Base-by-base conservation (phyloP, 2,329 filamentous ascomycete species). In the Colletotrichum tabaci region DNA sequence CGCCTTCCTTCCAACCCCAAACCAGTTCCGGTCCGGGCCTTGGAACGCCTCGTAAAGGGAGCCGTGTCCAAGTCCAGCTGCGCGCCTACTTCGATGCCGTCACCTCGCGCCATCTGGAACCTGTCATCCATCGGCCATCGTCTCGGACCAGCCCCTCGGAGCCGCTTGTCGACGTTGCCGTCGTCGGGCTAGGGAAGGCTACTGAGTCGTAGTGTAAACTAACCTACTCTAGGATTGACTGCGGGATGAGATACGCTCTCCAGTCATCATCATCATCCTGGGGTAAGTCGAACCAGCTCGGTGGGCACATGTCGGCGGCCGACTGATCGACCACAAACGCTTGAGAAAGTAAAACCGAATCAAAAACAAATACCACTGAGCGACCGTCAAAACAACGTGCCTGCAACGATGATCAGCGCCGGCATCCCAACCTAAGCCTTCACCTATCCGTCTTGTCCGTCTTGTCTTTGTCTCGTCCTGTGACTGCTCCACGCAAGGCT, bases 71-170 rank as follows among this genome's bases (percentile, higher is more conserved):
- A 53, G 21, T 58, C 65, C 60, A 53, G 46, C 61, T 72, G 30
- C 30, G n/a, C 30, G 38, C 18, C 26, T 56, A 26, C 44, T 26
- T 35, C 47, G 15, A 64, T 69, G 65, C 69, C 53, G 69, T 69
- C 69, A 68, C 53, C 15, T 26, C 13, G 53, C 60, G 46, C 53
- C 15, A 55, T 35, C 30, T 35, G 30, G 30, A 35, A 9, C 2
- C 30, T 35, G 30, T 35, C 30, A 9, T 35, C 2, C 30, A 35
- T 60, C 47, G 38, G 53, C 60, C 38, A 40, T 47, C 46, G 44
- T 7, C 65, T 26, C 65, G 23, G 64, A 64, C 69, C 69, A 64
- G 30, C 56, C 47, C 65, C 58, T 69, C 69, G 69, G 65, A 44
- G 60, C 69, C 58, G 60, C 52, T 47, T 53, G 13, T 44, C 38